Conservation (phyloP, 2,329 filamentous ascomycete species). For the Ophiostoma himal-ulmi region DNA sequence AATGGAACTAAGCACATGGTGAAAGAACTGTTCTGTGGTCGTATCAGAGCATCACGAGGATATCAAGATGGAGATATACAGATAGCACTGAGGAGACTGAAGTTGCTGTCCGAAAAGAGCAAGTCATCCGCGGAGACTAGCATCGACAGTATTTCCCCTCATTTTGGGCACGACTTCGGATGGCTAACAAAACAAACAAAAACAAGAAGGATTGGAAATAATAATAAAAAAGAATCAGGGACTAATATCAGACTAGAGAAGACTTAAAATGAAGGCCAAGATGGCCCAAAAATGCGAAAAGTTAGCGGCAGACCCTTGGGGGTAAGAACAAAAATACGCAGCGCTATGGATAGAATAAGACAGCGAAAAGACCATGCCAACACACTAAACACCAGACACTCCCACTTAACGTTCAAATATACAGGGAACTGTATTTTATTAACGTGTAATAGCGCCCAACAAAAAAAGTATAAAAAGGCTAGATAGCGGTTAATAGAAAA, state of each 20-base stretch:
- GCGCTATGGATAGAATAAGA: not conserved
- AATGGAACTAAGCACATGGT: not conserved
- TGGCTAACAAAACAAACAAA: not conserved
- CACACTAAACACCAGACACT: not conserved
- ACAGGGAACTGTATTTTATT: not conserved
- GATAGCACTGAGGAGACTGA: not conserved
- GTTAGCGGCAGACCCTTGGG: not conserved
- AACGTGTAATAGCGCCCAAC: not conserved
- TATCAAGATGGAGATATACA: not conserved
- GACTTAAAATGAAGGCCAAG: not conserved
- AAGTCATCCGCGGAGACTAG: constrained; percentile 7
- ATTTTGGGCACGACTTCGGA: not conserved
- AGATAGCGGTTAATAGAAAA: not conserved
- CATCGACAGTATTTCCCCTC: not conserved
- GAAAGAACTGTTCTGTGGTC: not conserved
- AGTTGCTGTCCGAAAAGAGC: constrained; percentile 2
- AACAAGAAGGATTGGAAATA: not conserved
- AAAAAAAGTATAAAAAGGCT: not conserved
- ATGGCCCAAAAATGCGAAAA: not conserved
- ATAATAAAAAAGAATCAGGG: not conserved
- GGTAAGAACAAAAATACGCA: not conserved
- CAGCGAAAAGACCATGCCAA: not conserved
- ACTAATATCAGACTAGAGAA: not conserved
- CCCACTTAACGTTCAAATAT: not conserved
- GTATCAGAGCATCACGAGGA: not conserved